These are phyloP conservation scores for Ophiostoma pallidulum DNA, from an alignment of 2,329 filamentous ascomycete genomes.

Conservation along the genomic window DNA sequence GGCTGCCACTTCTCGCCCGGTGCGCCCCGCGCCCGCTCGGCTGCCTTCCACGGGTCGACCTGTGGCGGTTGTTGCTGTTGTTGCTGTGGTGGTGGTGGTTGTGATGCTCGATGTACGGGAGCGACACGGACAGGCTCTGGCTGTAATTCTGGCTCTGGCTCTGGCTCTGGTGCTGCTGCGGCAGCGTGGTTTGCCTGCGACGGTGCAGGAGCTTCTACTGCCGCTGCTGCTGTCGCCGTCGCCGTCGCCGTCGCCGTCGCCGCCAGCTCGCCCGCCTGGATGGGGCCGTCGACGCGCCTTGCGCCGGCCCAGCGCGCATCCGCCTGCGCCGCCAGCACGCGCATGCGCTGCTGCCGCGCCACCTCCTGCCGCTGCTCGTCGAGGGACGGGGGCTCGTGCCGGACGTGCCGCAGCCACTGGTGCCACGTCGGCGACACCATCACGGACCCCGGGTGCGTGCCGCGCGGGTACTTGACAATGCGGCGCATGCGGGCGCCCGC, in stretches of 20 bases:
- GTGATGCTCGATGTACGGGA: background rate
- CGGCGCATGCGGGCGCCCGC: conserved; percentile 39
- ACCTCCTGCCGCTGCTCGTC: conserved; percentile 48
- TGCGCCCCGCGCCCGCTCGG: conserved; percentile 33
- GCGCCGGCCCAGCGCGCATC: conserved; percentile 52
- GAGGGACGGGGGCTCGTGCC: conserved; percentile 43
- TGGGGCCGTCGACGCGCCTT: conserved; percentile 28
- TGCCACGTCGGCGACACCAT: conserved; percentile 55
- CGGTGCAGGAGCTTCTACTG: background rate
- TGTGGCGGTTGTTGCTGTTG: conserved; percentile 3
- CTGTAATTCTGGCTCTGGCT: background rate
- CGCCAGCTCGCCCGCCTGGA: background rate
- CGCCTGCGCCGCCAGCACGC: conserved; percentile 48
- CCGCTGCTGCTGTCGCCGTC: background rate
- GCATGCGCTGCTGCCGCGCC: conserved; percentile 42
- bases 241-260: conserved; percentile 13
- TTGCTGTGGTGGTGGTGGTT: background rate
- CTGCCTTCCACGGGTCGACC: conserved; percentile 46
- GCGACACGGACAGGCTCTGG: conserved; percentile 5
- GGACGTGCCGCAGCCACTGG: conserved; percentile 57
- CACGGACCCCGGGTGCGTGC: conserved; percentile 45
- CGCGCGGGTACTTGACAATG: conserved; percentile 50
- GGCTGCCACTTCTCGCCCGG: conserved; percentile 62
- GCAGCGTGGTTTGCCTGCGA: background rate
- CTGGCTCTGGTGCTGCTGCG: background rate